These are phyloP conservation scores for Penicillium canescens DNA, from an alignment of 495 filamentous ascomycete species.

Conservation along the genomic window DNA sequence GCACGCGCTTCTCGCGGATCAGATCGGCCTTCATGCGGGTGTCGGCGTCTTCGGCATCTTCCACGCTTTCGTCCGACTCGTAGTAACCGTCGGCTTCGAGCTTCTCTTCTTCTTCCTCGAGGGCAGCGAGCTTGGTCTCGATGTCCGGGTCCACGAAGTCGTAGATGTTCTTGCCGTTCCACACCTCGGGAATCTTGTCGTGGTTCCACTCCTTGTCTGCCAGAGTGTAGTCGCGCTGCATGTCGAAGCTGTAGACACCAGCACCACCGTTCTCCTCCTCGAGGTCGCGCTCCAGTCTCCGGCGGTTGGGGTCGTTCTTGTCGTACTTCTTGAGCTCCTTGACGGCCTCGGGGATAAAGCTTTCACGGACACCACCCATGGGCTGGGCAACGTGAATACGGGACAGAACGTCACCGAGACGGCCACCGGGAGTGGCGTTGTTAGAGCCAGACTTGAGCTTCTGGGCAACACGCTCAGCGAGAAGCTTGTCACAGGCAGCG, in stretches of 20 bases:
- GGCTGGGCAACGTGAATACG: slow-evolving; percentile 96
- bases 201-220: slow-evolving; percentile 89
- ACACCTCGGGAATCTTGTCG: slow-evolving; percentile 90
- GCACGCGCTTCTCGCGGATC: slow-evolving; percentile 85
- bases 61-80: slow-evolving; percentile 63
- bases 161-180: slow-evolving; percentile 93
- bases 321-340: slow-evolving; percentile 82
- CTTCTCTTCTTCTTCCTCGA: slow-evolving; percentile 93
- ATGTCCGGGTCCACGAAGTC: slow-evolving; percentile 98
- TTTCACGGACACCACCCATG: slow-evolving; percentile 75
- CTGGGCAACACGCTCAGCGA: slow-evolving; percentile 89
- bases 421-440: slow-evolving; percentile 67
- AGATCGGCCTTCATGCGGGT: slow-evolving; percentile 87
- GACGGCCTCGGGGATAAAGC: slow-evolving; percentile 86
- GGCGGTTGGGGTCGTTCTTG: slow-evolving; percentile 81
- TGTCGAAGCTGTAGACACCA: slow-evolving; percentile 91
- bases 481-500: slow-evolving; percentile 85
- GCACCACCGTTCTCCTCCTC: slow-evolving; percentile 93
- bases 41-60: slow-evolving; percentile 84
- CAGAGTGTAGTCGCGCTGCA: slow-evolving; percentile 82
- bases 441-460: slow-evolving; percentile 89
- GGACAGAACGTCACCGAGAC: slow-evolving; percentile 83
- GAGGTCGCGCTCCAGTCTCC: slow-evolving; percentile 76
- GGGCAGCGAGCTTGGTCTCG: slow-evolving; percentile 80
- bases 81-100: slow-evolving; percentile 86